These are phyloP conservation scores for Pseudonectria foliicola DNA, from an alignment of 2,329 filamentous ascomycete species.

Conservation along the genomic window DNA sequence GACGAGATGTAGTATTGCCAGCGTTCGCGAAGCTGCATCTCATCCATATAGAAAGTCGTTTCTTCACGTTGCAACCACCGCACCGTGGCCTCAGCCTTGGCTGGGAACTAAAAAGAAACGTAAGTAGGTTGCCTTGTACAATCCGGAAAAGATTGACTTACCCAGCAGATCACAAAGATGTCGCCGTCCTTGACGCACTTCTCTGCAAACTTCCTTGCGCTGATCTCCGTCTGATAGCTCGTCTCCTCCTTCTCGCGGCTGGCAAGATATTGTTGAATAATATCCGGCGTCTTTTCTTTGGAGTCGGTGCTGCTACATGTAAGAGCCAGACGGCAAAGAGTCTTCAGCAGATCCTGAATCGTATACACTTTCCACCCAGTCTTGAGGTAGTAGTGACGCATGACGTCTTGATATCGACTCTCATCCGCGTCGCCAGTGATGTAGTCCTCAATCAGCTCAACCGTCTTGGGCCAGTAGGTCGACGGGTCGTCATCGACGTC, in stretches of 20 bases:
- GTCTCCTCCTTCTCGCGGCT: constrained; percentile 78
- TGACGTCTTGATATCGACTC: constrained; percentile 76
- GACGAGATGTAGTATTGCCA: constrained; percentile 98
- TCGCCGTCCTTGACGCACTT: constrained; percentile 90
- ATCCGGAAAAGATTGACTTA: constrained; percentile 44
- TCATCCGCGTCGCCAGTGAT: constrained; percentile 78
- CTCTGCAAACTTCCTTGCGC: constrained; percentile 84
- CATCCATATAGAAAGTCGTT: constrained; percentile 78
- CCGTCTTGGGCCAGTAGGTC: constrained; percentile 78
- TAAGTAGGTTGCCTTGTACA: constrained; percentile 23
- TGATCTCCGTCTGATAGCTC: constrained; percentile 83
- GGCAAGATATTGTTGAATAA: constrained; percentile 78
- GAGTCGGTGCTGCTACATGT: constrained; percentile 78
- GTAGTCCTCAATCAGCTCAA: constrained; percentile 80
- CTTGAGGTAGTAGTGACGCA: constrained; percentile 85
- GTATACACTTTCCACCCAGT: constrained; percentile 92
- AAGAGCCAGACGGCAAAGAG: constrained; percentile 71
- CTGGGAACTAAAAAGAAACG: constrained; percentile 50
- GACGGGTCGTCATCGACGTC: constrained; percentile 50
- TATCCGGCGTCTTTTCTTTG: constrained; percentile 89
- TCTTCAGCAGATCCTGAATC: constrained; percentile 79
- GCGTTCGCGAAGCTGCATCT: constrained; percentile 71
- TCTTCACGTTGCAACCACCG: constrained; percentile 64
- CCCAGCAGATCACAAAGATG: constrained; percentile 82
- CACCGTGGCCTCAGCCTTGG: constrained; percentile 59